Evolutionary conservation across 1,139 yeast genomes (phyloP).

Genomic region (Yamadazyma sp.): DNA sequence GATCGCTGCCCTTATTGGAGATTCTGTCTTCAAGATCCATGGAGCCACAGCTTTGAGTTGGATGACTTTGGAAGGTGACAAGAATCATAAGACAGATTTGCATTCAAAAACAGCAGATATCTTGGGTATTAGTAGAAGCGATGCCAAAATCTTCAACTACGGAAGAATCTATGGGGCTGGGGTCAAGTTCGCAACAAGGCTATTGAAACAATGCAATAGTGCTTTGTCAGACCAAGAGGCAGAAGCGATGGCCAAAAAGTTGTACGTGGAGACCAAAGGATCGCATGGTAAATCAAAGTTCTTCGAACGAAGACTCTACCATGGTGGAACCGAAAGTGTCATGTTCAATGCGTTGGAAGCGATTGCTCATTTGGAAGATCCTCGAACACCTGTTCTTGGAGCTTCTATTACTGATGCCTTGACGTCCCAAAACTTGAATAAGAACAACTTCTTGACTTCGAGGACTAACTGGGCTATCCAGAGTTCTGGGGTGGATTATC

Average conservation of each 20-base stretch:
- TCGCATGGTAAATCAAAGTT: slow-evolving; percentile 28
- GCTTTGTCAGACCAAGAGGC: slow-evolving; percentile 69
- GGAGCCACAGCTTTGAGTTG: slow-evolving; percentile 98
- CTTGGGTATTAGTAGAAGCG: slow-evolving; percentile 83
- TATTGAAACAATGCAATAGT: slow-evolving; percentile 82
- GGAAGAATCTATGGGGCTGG: slow-evolving; percentile 99
- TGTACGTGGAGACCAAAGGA: slow-evolving; percentile 88
- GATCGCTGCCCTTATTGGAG: slow-evolving; percentile 96
- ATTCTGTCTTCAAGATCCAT: slow-evolving; percentile 81
- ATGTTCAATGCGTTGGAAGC: slow-evolving; percentile 86
- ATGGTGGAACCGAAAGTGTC: slow-evolving; percentile 93
- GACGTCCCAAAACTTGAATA: slow-evolving; percentile 60
- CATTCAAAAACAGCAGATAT: slow-evolving; percentile 94
- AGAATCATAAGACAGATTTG: slow-evolving; percentile 84
- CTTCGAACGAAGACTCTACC: slow-evolving; percentile 51
- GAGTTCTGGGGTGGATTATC: slow-evolving; percentile 95
- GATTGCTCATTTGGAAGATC: slow-evolving; percentile 81
- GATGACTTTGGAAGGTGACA: slow-evolving; percentile 98
- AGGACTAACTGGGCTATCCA: slow-evolving; percentile 98
- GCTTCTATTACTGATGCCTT: slow-evolving; percentile 92
- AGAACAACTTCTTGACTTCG: slow-evolving; percentile 76
- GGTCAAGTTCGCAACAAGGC: slow-evolving; percentile 77
- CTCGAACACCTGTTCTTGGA: slow-evolving; percentile 89
- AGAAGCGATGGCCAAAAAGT: slow-evolving; percentile 57
- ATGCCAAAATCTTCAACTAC: slow-evolving; percentile 93